These are phyloP conservation scores for Trichoderma sp. DNA, from an alignment of 2,329 filamentous ascomycete species.

Conservation along the genomic window DNA sequence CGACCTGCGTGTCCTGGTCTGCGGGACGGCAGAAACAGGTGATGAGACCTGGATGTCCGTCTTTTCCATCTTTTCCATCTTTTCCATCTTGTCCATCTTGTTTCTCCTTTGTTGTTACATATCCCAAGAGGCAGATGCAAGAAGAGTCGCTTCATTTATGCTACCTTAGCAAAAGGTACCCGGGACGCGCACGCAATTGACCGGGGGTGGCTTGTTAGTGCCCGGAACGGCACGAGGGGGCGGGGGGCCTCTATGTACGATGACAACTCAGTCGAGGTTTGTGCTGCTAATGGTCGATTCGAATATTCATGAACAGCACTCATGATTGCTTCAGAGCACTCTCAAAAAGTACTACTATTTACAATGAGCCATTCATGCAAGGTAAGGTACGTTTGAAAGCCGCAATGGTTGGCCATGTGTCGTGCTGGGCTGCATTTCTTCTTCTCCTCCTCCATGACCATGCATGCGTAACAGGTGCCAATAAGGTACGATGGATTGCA, in stretches of 20 bases:
- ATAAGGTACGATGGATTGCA: too few relatives aligned
- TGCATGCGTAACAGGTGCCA: not conserved
- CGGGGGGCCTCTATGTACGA: not conserved
- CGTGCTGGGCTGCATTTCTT: too few relatives aligned
- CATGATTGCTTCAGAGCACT: too few relatives aligned
- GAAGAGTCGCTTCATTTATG: not conserved
- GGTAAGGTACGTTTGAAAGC: too few relatives aligned
- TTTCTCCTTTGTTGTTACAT: not conserved
- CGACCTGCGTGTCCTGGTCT: not conserved
- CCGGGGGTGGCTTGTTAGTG: not conserved
- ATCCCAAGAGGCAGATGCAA: not conserved
- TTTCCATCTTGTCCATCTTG: too few relatives aligned
- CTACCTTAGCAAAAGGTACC: slow-evolving; percentile 13
- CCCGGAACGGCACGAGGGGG: not conserved
- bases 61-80: slow-evolving; percentile 1
- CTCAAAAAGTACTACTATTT: too few relatives aligned
- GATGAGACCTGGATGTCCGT: too few relatives aligned
- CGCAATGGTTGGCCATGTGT: too few relatives aligned
- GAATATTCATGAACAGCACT: not conserved
- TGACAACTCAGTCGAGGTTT: not conserved
- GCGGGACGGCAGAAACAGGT: not conserved
- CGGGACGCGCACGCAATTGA: slow-evolving; percentile 5
- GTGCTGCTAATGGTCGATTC: too few relatives aligned
- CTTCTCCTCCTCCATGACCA: not conserved
- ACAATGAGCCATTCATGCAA: too few relatives aligned